These are phyloP conservation scores for Ajuga chamaepitys DNA, from an alignment of 257 asterid genomes.

Conservation along the genomic window DNA sequence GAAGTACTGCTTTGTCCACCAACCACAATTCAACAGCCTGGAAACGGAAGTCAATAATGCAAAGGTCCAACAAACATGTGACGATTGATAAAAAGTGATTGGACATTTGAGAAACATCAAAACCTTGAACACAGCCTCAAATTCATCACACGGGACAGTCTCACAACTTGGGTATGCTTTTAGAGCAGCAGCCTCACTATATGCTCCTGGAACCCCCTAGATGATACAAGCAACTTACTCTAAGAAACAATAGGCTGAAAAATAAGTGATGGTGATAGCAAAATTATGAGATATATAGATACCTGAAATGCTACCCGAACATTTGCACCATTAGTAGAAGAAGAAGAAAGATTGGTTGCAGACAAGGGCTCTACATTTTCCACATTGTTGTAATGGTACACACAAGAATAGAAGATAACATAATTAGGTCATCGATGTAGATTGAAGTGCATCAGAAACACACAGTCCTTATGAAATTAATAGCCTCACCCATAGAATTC, in stretches of 20 bases:
- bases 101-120: constrained; percentile 1
- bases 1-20: constrained; percentile 94
- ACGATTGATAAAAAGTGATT: constrained; percentile 3
- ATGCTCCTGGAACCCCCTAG: constrained; percentile 91
- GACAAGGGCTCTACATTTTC: constrained; percentile 73
- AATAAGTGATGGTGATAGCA: neutral
- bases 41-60: constrained; percentile 1
- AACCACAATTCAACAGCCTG: constrained; percentile 98
- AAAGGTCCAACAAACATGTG: constrained; percentile 11
- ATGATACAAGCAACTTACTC: constrained; percentile 4
- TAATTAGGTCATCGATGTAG: neutral
- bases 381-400: neutral
- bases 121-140: constrained; percentile 87
- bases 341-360: constrained; percentile 33
- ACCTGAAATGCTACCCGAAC: constrained; percentile 95
- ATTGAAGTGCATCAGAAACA: neutral
- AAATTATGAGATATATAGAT: neutral
- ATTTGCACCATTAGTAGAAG: constrained; percentile 41
- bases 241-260: constrained; percentile 1
- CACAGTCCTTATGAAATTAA: neutral
- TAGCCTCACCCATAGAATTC: neutral
- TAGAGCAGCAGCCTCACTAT: constrained; percentile 86
- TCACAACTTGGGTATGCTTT: constrained; percentile 85
- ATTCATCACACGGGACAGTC: constrained; percentile 91
- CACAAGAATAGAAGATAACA: constrained; percentile 1